phyloP scores from a whole-genome alignment of 768 basidiomycete genomes.

The Mycena metata region DNA sequence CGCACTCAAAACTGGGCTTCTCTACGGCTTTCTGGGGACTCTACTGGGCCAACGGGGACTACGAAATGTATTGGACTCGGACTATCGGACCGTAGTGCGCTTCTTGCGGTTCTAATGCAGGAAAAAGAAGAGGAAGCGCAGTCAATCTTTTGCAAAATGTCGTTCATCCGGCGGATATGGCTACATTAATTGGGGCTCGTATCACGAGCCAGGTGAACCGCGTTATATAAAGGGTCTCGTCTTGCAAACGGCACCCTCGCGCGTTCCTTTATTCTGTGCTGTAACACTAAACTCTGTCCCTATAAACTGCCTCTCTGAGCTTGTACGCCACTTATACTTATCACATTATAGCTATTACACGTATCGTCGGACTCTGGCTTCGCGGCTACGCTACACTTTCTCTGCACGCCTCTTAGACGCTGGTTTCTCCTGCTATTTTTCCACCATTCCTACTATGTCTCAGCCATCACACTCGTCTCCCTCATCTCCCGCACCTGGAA shows the following conservation, averaged over 20 bases:
- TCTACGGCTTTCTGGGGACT: background rate
- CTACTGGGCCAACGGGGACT: background rate
- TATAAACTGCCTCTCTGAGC: slow-evolving; percentile 17
- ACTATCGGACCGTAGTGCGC: slow-evolving; percentile 17
- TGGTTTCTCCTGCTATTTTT: slow-evolving; percentile 27
- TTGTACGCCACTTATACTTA: slow-evolving; percentile 26
- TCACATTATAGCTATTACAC: slow-evolving; percentile 38
- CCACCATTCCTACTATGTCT: slow-evolving; percentile 30
- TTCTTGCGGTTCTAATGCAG: slow-evolving; percentile 14
- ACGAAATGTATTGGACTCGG: slow-evolving; percentile 16
- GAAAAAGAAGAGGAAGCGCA: slow-evolving; percentile 17
- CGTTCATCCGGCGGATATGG: background rate
- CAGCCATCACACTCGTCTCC: slow-evolving; percentile 22
- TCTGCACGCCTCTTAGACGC: slow-evolving; percentile 10
- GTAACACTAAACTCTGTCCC: slow-evolving; percentile 23
- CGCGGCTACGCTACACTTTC: slow-evolving; percentile 24
- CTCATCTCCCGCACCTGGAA: slow-evolving; percentile 11
- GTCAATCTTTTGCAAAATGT: slow-evolving; percentile 10
- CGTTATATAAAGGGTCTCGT: slow-evolving; percentile 22
- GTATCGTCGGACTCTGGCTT: slow-evolving; percentile 27
- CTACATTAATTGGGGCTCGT: slow-evolving; percentile 18
- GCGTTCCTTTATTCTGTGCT: slow-evolving; percentile 20
- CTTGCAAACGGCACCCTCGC: background rate
- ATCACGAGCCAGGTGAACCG: slow-evolving; percentile 18
- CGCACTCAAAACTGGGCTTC: background rate